Evolutionary conservation across 768 basidiomycete species (phyloP), one percentile per base, ranked within the genome.

Genomic region (Mycena epipterygia): DNA sequence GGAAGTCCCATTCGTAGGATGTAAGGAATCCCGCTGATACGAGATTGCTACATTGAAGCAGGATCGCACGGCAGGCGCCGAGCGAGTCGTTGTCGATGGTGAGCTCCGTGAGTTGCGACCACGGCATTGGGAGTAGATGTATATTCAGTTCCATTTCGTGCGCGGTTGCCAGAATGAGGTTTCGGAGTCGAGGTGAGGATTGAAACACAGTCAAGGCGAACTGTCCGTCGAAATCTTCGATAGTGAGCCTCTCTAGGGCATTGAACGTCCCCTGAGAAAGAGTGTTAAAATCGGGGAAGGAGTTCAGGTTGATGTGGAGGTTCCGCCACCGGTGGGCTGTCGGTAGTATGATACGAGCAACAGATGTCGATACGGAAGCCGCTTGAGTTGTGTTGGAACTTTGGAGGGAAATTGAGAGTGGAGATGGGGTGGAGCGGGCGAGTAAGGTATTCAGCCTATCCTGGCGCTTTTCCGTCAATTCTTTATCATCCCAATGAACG

Each of bases 1-100:
- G 5, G 8, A 32, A 30, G 19, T 56, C 52, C 59, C 67, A 68
- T 0, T 46, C 5, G 21, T 37, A 42, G 25, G 60, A 62, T 16
- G 60, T 68, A n/a, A 3, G 1, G 7, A 68, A 23, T 37, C 16
- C 16, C 4, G 67, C 67, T 6, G 32, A 61, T 12, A 62, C 13
- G 33, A 68, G 44, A 37, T 32, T 61, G 33, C 19, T 44, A 44
- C 67, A 61, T 56, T 61, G 67, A 12, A 68, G n/a, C 19, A 68
- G 41, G 16, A 39, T 42, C 19, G 23, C 13, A 11, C 60, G 51
- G 32, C 59, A 68, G 0, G 25, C 66, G 8, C 23, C 25, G n/a
- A 53, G 2, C 12, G 58, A 67, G 5, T 7, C 1, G 16, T 67
- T 58, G 0, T 12, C 0, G 25, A 67, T 16, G 1, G 41, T 7